A percentile compares a stretch with the other conserved stretches of the same genome.
These are phyloP conservation scores for Sarocladium oryzae DNA, from an alignment of 2,329 filamentous ascomycete species.

Conservation along the genomic window DNA sequence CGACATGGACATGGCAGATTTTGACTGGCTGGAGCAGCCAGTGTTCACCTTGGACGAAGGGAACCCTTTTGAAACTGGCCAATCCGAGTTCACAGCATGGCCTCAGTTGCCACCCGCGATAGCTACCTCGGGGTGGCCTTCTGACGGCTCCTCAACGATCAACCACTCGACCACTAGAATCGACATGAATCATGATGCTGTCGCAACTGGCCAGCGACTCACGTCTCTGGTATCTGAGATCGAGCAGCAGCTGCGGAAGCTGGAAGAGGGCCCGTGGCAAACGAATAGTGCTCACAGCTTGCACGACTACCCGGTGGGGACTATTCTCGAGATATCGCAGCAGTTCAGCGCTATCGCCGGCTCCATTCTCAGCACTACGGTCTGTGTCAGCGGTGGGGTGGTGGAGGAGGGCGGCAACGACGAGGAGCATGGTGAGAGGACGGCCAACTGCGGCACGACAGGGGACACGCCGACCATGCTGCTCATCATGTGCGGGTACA, in stretches of 20 bases:
- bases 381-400: not conserved
- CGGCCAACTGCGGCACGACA: not conserved
- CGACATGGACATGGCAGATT: no score
- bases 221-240: not conserved
- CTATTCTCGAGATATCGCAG: not conserved
- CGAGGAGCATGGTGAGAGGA: not conserved
- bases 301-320: not conserved
- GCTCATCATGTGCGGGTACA: conserved; percentile 3
- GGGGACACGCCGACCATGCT: conserved; percentile 1
- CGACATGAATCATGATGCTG: not conserved
- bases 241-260: not conserved
- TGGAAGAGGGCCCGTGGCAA: not conserved
- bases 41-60: no score
- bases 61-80: not conserved
- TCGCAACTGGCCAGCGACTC: not conserved
- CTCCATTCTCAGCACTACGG: not conserved
- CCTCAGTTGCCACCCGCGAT: no score
- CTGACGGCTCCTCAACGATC: no score
- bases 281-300: not conserved
- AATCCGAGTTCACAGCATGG: not conserved
- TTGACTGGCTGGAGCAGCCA: no score
- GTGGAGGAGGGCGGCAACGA: no score
- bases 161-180: no score
- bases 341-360: not conserved
- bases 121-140: no score